A percentile compares a stretch with the other conserved stretches of the same genome.
Evolutionary conservation across 1,284 basidiomycete genomes (phyloP).

Genomic region (Pterula multifida): DNA sequence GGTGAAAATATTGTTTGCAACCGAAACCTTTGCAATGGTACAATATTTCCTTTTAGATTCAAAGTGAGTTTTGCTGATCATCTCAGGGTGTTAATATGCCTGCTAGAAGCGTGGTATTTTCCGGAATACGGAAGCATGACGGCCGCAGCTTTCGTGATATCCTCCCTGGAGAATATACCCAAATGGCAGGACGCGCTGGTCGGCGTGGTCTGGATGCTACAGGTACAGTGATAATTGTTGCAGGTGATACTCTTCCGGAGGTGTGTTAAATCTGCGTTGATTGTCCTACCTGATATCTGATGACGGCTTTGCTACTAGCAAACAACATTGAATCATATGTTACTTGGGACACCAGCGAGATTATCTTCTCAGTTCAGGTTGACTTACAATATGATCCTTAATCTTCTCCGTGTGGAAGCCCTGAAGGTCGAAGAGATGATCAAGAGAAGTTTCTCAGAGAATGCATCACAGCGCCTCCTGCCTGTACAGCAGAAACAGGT

Average conservation of each 20-base stretch:
- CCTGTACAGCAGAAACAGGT: constrained; percentile 92
- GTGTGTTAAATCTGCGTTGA: too few relatives aligned
- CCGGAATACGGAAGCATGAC: constrained; percentile 92
- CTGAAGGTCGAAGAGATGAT: constrained; percentile 99
- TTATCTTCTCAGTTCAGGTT: constrained; percentile 95
- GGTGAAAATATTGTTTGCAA: constrained; percentile 96
- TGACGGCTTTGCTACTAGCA: constrained; percentile 32
- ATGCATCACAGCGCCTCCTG: constrained; percentile 83
- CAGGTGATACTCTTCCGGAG: constrained; percentile 78
- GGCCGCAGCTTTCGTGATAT: constrained; percentile 87
- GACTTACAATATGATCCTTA: constrained; percentile 99
- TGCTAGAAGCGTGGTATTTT: constrained; percentile 94
- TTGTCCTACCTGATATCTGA: too few relatives aligned
- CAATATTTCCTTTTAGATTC: constrained; percentile 11
- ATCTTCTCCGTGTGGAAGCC: constrained; percentile 92
- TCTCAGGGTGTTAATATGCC: constrained; percentile 97
- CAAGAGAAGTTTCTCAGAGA: constrained; percentile 97
- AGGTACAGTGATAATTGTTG: constrained; percentile 90
- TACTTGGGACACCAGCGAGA: constrained; percentile 85
- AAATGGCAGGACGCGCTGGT: constrained; percentile 98
- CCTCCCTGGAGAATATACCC: constrained; percentile 88
- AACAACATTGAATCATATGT: constrained; percentile 74
- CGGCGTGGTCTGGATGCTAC: constrained; percentile 92
- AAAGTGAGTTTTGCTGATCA: constrained; percentile 4
- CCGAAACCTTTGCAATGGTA: constrained; percentile 99